A percentile compares a stretch with the other conserved stretches of the same genome.
phyloP scores from a whole-genome alignment of 352 stramenopile genomes.

The Phytophthora syringae region DNA sequence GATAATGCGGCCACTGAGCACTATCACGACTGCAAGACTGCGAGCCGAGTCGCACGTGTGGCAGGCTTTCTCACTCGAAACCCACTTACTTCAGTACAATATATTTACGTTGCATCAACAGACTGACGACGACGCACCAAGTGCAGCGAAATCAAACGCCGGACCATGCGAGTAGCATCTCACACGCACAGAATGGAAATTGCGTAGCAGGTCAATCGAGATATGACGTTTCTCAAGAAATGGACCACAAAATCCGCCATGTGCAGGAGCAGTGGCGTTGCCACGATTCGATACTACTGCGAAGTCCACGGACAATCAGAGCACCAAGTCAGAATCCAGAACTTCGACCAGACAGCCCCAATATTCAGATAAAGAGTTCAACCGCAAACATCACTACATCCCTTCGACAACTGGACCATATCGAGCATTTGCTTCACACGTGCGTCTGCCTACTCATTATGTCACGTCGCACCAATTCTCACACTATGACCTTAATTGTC shows the following conservation, averaged over 20 bases:
- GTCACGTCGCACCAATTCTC: not conserved
- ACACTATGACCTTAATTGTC: not conserved
- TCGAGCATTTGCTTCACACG: conserved; percentile 10
- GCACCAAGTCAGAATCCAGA: not conserved
- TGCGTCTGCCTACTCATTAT: not conserved
- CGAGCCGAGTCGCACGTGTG: no score
- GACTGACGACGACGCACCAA: conserved; percentile 12
- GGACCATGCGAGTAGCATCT: not conserved
- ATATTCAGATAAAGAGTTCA: not conserved
- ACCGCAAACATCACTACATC: not conserved
- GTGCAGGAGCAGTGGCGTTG: conserved; percentile 4
- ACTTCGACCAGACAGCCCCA: not conserved
- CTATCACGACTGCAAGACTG: conserved; percentile 6
- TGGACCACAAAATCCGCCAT: not conserved
- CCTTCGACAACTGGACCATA: conserved; percentile 9
- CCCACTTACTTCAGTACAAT: no score
- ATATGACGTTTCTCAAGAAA: not conserved
- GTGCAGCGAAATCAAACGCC: conserved; percentile 5
- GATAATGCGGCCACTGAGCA: conserved; percentile 23
- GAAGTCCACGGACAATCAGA: not conserved
- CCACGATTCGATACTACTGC: not conserved
- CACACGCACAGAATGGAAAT: not conserved
- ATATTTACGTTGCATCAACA: not conserved
- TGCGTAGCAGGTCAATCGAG: not conserved
- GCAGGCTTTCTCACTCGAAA: no score